These are phyloP conservation scores for Ceratocystis diversiconidia DNA, from an alignment of 2,329 filamentous ascomycete species.

Conservation along the genomic window DNA sequence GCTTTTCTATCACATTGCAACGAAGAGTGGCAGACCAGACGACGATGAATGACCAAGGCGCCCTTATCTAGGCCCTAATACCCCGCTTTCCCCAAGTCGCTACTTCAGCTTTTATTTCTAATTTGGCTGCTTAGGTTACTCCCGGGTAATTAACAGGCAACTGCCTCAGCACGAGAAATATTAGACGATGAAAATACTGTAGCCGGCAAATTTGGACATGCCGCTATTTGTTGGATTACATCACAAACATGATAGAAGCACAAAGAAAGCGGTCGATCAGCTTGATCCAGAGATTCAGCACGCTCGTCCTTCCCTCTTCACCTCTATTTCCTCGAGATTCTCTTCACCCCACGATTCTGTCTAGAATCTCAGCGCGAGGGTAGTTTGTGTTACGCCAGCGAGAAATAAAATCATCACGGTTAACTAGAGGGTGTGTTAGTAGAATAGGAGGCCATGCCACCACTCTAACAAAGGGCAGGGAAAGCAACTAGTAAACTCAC, in stretches of 20 bases:
- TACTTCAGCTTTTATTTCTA: not conserved
- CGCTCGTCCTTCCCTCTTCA: not conserved
- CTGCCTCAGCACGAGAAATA: not conserved
- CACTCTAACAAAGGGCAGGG: not conserved
- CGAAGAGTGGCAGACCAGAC: no score
- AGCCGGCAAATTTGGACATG: no score
- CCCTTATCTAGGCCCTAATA: not conserved
- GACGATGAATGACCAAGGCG: no score
- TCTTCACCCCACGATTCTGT: conserved; percentile 17
- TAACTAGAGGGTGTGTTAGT: conserved; percentile 37
- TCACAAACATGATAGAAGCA: not conserved
- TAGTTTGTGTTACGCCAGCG: conserved; percentile 60
- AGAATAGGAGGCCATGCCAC: not conserved
- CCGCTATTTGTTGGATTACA: no score
- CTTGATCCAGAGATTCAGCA: not conserved
- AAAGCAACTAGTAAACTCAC: conserved; percentile 37
- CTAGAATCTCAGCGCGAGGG: conserved; percentile 29
- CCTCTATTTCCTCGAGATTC: not conserved
- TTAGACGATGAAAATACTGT: not conserved
- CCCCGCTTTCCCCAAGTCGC: not conserved
- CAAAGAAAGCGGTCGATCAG: not conserved
- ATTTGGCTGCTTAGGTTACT: not conserved
- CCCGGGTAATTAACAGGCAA: not conserved
- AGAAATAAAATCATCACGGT: conserved; percentile 67
- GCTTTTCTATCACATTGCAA: no score